phyloP scores from a whole-genome alignment of 2,329 filamentous ascomycete genomes.

The Pseudogymnoascus destructans region DNA sequence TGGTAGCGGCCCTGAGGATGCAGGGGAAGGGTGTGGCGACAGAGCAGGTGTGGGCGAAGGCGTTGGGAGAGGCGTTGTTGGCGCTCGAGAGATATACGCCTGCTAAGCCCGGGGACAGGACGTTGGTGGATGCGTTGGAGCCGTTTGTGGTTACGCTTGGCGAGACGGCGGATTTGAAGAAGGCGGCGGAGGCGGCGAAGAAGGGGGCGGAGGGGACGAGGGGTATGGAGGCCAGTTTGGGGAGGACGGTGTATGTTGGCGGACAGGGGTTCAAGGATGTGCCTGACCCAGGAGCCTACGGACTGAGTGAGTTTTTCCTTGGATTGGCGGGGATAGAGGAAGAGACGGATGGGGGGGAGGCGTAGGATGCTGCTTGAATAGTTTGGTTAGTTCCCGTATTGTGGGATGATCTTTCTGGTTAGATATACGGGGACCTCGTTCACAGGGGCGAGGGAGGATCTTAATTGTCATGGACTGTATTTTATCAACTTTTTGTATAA shows the following conservation, averaged over 20 bases:
- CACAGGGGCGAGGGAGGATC: not conserved
- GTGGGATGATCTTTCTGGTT: conserved; percentile 1
- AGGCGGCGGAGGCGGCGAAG: conserved; percentile 63
- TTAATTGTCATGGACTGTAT: conserved; percentile 10
- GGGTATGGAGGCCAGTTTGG: conserved; percentile 82
- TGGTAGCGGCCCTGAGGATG: conserved; percentile 37
- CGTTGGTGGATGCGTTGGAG: conserved; percentile 75
- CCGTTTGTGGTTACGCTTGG: conserved; percentile 70
- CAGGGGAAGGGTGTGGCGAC: conserved; percentile 28
- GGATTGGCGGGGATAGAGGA: conserved; percentile 46
- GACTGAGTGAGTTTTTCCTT: conserved; percentile 64
- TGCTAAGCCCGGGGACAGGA: conserved; percentile 77
- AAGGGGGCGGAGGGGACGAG: conserved; percentile 73
- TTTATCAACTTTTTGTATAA: conserved; percentile 18
- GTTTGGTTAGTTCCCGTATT: conserved; percentile 7
- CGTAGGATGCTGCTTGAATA: not conserved
- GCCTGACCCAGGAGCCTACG: conserved; percentile 66
- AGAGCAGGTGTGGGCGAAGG: conserved; percentile 40
- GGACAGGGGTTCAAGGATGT: conserved; percentile 60
- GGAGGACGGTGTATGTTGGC: conserved; percentile 71
- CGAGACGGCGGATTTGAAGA: conserved; percentile 49
- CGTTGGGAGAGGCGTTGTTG: conserved; percentile 56
- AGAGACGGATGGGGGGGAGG: conserved; percentile 14
- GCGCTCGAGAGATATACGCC: conserved; percentile 76
- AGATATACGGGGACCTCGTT: not conserved